These are phyloP conservation scores for Solanum virginianum DNA, from an alignment of 257 asterid species.

Conservation along the genomic window DNA sequence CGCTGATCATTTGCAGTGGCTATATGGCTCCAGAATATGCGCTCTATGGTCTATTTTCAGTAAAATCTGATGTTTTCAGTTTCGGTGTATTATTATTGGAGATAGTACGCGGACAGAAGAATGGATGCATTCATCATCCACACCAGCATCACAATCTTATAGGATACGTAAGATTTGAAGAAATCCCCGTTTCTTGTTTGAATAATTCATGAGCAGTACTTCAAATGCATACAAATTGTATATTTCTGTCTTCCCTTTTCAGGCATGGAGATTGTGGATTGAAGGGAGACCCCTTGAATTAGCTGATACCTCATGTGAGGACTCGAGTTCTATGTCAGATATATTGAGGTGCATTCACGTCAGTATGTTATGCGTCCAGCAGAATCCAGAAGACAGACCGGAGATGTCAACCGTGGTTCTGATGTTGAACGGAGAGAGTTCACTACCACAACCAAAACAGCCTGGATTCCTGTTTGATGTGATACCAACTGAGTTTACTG, in stretches of 20 bases:
- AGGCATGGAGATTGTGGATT: slow-evolving; percentile 16
- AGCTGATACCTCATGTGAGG: not conserved
- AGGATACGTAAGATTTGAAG: slow-evolving; percentile 12
- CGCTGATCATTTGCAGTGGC: slow-evolving; percentile 7
- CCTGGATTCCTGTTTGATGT: slow-evolving; percentile 14
- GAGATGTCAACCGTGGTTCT: slow-evolving; percentile 3
- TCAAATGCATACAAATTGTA: no score
- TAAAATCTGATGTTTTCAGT: slow-evolving; percentile 24
- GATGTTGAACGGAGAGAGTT: slow-evolving; percentile 11
- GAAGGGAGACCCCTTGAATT: slow-evolving; percentile 8
- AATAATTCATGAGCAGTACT: not conserved
- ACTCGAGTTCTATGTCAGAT: not conserved
- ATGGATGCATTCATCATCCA: slow-evolving; percentile 1
- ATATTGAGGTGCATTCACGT: not conserved
- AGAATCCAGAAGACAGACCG: not conserved
- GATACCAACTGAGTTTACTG: not conserved
- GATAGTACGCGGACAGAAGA: slow-evolving; percentile 14
- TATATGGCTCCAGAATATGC: not conserved
- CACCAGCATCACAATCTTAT: slow-evolving; percentile 17
- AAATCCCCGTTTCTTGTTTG: not conserved
- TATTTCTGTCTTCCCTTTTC: not conserved
- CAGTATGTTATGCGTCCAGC: slow-evolving; percentile 3
- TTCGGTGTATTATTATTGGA: slow-evolving; percentile 16
- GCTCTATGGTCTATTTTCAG: slow-evolving; percentile 15
- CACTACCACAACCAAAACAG: slow-evolving; percentile 7